Evolutionary conservation across 768 basidiomycete genomes (phyloP).

Genomic region (Suillus clintonianus): DNA sequence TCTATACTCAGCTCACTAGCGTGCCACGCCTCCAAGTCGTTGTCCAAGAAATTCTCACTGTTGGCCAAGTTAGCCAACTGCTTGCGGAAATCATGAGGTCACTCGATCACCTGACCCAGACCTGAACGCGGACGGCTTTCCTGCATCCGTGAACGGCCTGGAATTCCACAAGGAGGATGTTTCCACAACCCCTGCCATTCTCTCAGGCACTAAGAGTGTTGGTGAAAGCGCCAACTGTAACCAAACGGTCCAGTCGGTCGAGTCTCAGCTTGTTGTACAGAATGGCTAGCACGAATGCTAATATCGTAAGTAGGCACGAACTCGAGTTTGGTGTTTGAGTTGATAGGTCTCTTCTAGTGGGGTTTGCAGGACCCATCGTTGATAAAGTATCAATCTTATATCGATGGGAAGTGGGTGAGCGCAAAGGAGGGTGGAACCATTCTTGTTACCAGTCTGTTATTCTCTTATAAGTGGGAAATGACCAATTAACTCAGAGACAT

Average conservation of each 20-base stretch:
- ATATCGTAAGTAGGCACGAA: slow-evolving; percentile 32
- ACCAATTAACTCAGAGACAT: background rate
- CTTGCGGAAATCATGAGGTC: background rate
- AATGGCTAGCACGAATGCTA: slow-evolving; percentile 55
- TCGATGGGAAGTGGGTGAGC: slow-evolving; percentile 86
- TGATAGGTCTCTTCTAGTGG: slow-evolving; percentile 44
- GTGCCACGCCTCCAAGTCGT: background rate
- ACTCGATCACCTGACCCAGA: slow-evolving; percentile 1
- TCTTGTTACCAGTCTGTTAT: slow-evolving; percentile 69
- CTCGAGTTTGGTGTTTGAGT: background rate
- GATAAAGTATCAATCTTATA: slow-evolving; percentile 73
- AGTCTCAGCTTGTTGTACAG: slow-evolving; percentile 29
- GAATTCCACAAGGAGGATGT: background rate
- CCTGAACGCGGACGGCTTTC: background rate
- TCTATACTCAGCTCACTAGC: background rate
- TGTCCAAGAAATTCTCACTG: slow-evolving; percentile 1
- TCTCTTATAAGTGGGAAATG: background rate
- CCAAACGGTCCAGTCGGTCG: background rate
- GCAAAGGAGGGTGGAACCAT: slow-evolving; percentile 75
- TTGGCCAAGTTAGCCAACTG: background rate
- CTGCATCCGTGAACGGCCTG: background rate
- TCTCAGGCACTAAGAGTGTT: background rate
- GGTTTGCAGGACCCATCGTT: slow-evolving; percentile 78
- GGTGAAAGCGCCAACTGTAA: background rate
- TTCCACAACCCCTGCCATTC: background rate